Evolutionary conservation across 306 rosid species (phyloP).

Genomic region (Oxytropis ochrocephala): DNA sequence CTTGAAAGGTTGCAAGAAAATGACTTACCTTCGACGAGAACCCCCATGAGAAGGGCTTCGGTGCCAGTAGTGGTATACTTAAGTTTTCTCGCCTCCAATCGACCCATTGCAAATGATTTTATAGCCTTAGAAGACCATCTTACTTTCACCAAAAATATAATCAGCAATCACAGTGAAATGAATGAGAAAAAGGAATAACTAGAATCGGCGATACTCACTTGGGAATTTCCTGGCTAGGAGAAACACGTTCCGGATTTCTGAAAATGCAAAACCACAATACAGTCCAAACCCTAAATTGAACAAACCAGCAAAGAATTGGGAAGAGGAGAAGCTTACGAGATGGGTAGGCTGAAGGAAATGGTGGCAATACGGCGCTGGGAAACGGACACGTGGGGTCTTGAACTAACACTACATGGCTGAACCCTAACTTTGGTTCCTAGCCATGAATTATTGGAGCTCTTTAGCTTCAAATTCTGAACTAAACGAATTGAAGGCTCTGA

Average conservation of each 20-base stretch:
- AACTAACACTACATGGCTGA: constrained; percentile 18
- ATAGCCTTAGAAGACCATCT: constrained; percentile 82
- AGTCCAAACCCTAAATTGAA: constrained; percentile 29
- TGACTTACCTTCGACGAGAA: constrained; percentile 58
- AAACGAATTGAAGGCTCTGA: constrained; percentile 7
- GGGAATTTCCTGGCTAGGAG: constrained; percentile 41
- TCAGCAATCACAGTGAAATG: neutral
- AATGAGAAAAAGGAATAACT: neutral
- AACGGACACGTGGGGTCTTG: constrained; percentile 11
- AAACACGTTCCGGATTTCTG: constrained; percentile 51
- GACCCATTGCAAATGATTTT: constrained; percentile 65
- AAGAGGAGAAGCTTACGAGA: constrained; percentile 38
- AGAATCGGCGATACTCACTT: constrained; percentile 35
- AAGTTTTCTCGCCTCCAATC: constrained; percentile 69
- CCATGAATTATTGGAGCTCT: constrained; percentile 29
- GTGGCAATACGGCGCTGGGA: constrained; percentile 37
- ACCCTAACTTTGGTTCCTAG: constrained; percentile 36
- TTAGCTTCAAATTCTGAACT: constrained; percentile 1
- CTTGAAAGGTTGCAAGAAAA: neutral
- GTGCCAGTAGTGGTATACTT: constrained; percentile 55
- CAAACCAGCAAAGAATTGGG: neutral
- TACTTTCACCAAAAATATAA: constrained; percentile 24
- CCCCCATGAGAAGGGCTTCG: constrained; percentile 71
- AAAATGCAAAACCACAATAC: constrained; percentile 34
- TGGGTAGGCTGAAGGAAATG: constrained; percentile 60